These are phyloP conservation scores for Cylindricascospora bacillispora DNA, from an alignment of 1,139 yeast genomes.

Conservation along the genomic window DNA sequence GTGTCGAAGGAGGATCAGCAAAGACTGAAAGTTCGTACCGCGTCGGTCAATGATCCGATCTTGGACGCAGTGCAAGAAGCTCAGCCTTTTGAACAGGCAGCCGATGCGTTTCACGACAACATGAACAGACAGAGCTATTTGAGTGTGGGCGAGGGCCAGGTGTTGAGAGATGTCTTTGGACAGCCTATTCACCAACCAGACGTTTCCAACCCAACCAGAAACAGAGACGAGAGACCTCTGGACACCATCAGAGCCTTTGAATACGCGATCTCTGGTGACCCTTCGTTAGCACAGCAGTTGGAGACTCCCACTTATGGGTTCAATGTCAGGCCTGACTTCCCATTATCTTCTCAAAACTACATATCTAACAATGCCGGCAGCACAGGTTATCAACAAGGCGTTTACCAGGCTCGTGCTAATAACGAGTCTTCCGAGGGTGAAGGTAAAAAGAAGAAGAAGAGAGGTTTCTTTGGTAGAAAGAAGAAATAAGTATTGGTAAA, in stretches of 20 bases:
- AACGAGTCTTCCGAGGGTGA: slow-evolving; percentile 5
- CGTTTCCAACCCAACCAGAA: slow-evolving; percentile 82
- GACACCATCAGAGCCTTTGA: slow-evolving; percentile 92
- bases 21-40: slow-evolving; percentile 42
- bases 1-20: slow-evolving; percentile 33
- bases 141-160: slow-evolving; percentile 19
- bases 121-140: slow-evolving; percentile 23
- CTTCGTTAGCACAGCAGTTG: slow-evolving; percentile 59
- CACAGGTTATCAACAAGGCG: slow-evolving; percentile 38
- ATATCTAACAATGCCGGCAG: slow-evolving; percentile 34
- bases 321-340: slow-evolving; percentile 52
- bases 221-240: slow-evolving; percentile 88
- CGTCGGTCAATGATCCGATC: slow-evolving; percentile 74
- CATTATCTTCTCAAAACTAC: slow-evolving; percentile 39
- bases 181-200: slow-evolving; percentile 64
- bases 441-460: slow-evolving; percentile 43
- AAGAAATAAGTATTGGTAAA: no score
- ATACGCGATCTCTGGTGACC: slow-evolving; percentile 84
- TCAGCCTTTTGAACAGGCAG: slow-evolving; percentile 89
- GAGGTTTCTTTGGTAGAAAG: slow-evolving; percentile 64
- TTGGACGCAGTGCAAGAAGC: slow-evolving; percentile 85
- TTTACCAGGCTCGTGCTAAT: slow-evolving; percentile 30
- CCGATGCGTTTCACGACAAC: slow-evolving; percentile 19
- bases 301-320: slow-evolving; percentile 73
- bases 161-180: slow-evolving; percentile 70